Base-by-base conservation (phyloP, 306 rosid species). In the Vigna mungo region DNA sequence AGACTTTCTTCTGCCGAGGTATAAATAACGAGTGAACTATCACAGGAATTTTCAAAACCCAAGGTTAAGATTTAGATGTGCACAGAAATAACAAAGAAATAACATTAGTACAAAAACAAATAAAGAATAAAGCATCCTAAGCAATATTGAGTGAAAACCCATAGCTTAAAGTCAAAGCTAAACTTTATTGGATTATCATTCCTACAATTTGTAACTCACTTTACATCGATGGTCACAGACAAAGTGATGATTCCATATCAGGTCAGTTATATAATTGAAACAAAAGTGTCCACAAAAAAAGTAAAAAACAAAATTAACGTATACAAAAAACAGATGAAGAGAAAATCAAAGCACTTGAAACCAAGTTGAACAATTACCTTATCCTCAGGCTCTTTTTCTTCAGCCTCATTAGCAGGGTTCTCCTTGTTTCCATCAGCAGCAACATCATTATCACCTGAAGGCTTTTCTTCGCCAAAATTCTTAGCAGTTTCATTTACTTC, bases 331-430 rank as follows among this genome's bases (percentile, higher is more conserved):
- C 27, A 25, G 6, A 62, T 39, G 16, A 27, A 27, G 12, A 62
- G 43, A 5, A 62, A 27, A 63, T 7, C 4, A 44, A 11, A 34
- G 20, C 0, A 37, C 7, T 9, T 20, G 9, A 21, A 23, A 37
- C 37, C 25, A 49, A 48, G 5, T 51, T 37, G 67, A n/a, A 52
- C 47, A 25, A 7, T 49, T 36, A 91, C 97, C 94, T 91, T 89
- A 36, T 89, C 96, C 78, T 89, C 90, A 3, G 84, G 79, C 65
- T 91, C 88, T 83, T 85, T 84, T 84, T 87, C 89, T 62, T 85
- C 90, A 0, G 87, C 62, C 62, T 88, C 96, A 63, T 77, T 74
- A 52, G 71, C 87, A 53, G 90, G 82, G 37, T 15, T 80, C 65
- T 89, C 96, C 85, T 88, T 91, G 83, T 64, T 89, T 59, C 80